These are phyloP conservation scores for Colletotrichum trifolii DNA, from an alignment of 2,329 filamentous ascomycete genomes.

Conservation along the genomic window DNA sequence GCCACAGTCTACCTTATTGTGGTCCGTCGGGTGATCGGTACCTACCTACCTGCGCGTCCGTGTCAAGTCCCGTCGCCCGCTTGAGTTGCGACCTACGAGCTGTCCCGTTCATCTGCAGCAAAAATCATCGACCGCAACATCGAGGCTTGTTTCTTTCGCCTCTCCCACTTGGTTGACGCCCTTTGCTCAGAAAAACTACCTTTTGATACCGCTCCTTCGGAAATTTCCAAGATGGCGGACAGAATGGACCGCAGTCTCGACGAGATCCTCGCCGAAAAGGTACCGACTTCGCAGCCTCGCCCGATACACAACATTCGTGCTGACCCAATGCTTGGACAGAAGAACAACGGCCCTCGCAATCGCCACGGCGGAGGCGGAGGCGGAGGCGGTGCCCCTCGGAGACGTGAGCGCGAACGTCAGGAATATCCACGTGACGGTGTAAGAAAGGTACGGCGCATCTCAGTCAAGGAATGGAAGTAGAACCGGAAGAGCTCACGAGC, in stretches of 20 bases:
- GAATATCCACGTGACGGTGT: conserved; percentile 82
- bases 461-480: not conserved
- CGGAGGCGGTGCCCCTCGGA: conserved; percentile 37
- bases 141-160: not conserved
- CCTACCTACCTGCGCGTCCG: too few species aligned
- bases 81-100: not conserved
- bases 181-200: not conserved
- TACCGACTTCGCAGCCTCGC: conserved; percentile 46
- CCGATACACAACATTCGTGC: conserved; percentile 4
- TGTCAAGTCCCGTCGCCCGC: not conserved
- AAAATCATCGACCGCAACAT: conserved; percentile 6
- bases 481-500: conserved; percentile 23
- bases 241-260: conserved; percentile 67
- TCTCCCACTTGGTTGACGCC: not conserved
- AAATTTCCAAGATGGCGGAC: conserved; percentile 45
- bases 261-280: conserved; percentile 66
- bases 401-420: conserved; percentile 49
- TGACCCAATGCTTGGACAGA: conserved; percentile 31
- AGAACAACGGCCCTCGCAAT: conserved; percentile 49
- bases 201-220: not conserved
- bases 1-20: too few species aligned
- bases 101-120: conserved; percentile 25
- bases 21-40: too few species aligned
- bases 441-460: conserved; percentile 78
- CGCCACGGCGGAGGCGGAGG: conserved; percentile 43